Evolutionary conservation across 768 basidiomycete genomes (phyloP).

Genomic region (Boletus sp.): DNA sequence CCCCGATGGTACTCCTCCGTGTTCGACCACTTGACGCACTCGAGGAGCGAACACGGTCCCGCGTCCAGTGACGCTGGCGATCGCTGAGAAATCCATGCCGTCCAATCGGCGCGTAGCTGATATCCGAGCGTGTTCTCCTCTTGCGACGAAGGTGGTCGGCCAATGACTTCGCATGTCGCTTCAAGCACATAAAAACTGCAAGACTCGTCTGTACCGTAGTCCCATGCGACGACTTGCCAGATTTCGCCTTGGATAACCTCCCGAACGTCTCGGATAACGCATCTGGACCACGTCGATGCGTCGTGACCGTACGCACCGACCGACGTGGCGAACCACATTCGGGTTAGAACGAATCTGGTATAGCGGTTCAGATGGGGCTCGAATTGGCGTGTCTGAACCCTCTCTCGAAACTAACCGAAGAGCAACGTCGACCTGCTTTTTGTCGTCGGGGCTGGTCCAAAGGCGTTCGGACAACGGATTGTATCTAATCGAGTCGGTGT

Average conservation of each 20-base stretch:
- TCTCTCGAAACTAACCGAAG: slow-evolving; percentile 44
- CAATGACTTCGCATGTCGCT: slow-evolving; percentile 72
- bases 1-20: slow-evolving; percentile 68
- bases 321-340: slow-evolving; percentile 63
- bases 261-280: slow-evolving; percentile 45
- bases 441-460: slow-evolving; percentile 61
- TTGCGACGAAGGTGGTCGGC: slow-evolving; percentile 30
- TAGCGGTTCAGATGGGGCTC: background rate
- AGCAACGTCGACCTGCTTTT: slow-evolving; percentile 54
- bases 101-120: slow-evolving; percentile 63
- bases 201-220: slow-evolving; percentile 24
- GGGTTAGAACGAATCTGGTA: slow-evolving; percentile 59
- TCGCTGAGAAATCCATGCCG: slow-evolving; percentile 46
- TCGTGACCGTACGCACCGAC: slow-evolving; percentile 40
- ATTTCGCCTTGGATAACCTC: slow-evolving; percentile 57
- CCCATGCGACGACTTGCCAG: slow-evolving; percentile 50
- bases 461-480: slow-evolving; percentile 43
- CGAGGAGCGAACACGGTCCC: slow-evolving; percentile 10
- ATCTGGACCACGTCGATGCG: slow-evolving; percentile 33
- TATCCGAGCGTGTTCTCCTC: background rate
- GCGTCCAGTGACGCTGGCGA: background rate
- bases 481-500: slow-evolving; percentile 27
- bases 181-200: slow-evolving; percentile 56
- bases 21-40: slow-evolving; percentile 62
- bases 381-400: background rate